Percentiles rank a stretch among this genome's conserved stretches.
These are phyloP conservation scores for Arthonia radiata DNA, from an alignment of 495 filamentous ascomycete genomes.

Conservation along the genomic window DNA sequence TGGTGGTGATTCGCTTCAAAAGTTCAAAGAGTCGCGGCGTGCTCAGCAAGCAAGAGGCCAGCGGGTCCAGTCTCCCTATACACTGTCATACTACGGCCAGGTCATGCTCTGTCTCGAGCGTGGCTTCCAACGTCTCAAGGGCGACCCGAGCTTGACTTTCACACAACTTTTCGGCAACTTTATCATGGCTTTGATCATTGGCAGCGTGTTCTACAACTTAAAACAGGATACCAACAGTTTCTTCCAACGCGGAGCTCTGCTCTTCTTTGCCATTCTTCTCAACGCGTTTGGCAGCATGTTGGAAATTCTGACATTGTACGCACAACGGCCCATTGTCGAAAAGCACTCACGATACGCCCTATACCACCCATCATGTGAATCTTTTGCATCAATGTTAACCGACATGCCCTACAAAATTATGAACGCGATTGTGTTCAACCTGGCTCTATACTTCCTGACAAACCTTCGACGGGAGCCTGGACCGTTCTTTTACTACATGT, in stretches of 20 bases:
- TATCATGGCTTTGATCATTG: conserved; percentile 51
- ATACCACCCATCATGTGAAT: conserved; percentile 76
- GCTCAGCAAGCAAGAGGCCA: conserved; percentile 40
- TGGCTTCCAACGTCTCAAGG: conserved; percentile 42
- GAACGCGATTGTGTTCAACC: conserved; percentile 33
- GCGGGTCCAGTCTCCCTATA: conserved; percentile 47
- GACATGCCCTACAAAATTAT: conserved; percentile 44
- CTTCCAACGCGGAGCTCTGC: conserved; percentile 52
- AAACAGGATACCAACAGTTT: conserved; percentile 36
- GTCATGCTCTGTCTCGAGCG: conserved; percentile 47
- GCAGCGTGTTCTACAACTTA: conserved; percentile 62
- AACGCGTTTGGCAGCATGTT: conserved; percentile 61
- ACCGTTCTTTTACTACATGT: conserved; percentile 60
- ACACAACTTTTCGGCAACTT: conserved; percentile 47
- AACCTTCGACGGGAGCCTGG: conserved; percentile 53
- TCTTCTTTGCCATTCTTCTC: conserved; percentile 75
- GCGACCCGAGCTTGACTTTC: conserved; percentile 47
- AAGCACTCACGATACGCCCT: conserved; percentile 80
- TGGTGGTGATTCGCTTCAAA: conserved; percentile 35
- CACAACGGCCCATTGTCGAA: conserved; percentile 76
- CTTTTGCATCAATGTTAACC: conserved; percentile 56
- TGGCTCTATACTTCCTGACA: conserved; percentile 69
- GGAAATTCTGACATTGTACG: conserved; percentile 62
- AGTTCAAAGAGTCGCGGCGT: conserved; percentile 40
- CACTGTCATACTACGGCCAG: conserved; percentile 46